A percentile compares a stretch with the other conserved stretches of the same genome.
These are phyloP conservation scores for Samsoniella hepiali DNA, from an alignment of 2,329 filamentous ascomycete genomes.

Conservation along the genomic window DNA sequence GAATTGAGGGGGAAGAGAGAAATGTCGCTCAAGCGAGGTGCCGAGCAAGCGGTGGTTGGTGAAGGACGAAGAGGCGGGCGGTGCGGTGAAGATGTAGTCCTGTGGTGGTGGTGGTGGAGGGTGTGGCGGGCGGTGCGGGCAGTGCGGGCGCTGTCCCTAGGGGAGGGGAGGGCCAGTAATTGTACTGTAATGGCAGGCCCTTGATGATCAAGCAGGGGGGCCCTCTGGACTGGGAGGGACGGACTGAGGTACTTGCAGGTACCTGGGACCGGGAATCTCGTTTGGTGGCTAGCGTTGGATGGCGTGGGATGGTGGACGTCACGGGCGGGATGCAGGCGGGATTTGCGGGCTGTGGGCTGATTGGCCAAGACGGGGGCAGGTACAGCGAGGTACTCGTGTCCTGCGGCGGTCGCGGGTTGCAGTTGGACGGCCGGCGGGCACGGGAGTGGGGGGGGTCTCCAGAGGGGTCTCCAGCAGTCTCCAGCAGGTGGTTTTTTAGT, in stretches of 20 bases:
- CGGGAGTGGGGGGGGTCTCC: neutral
- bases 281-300: neutral
- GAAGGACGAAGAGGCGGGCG: slow-evolving; percentile 15
- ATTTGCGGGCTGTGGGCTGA: slow-evolving; percentile 3
- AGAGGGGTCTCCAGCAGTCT: too few species aligned
- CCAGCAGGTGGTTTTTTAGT: neutral
- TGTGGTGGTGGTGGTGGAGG: neutral
- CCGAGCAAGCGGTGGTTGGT: slow-evolving; percentile 18
- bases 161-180: too few species aligned
- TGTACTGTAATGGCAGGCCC: neutral
- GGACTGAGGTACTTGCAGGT: slow-evolving; percentile 1
- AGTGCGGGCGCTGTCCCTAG: neutral
- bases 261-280: slow-evolving; percentile 6
- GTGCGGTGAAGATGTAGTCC: slow-evolving; percentile 19
- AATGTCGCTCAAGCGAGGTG: slow-evolving; percentile 16
- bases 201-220: neutral
- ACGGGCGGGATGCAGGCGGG: slow-evolving; percentile 7
- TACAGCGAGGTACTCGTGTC: slow-evolving; percentile 3
- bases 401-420: neutral
- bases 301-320: slow-evolving; percentile 9
- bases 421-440: neutral
- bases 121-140: neutral
- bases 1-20: slow-evolving; percentile 1
- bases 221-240: neutral
- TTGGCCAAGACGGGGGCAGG: neutral